A percentile compares a stretch with the other conserved stretches of the same genome.
These are phyloP conservation scores for Mortierella antarctica DNA, from an alignment of 192 early-diverging fungal genomes.

Conservation along the genomic window DNA sequence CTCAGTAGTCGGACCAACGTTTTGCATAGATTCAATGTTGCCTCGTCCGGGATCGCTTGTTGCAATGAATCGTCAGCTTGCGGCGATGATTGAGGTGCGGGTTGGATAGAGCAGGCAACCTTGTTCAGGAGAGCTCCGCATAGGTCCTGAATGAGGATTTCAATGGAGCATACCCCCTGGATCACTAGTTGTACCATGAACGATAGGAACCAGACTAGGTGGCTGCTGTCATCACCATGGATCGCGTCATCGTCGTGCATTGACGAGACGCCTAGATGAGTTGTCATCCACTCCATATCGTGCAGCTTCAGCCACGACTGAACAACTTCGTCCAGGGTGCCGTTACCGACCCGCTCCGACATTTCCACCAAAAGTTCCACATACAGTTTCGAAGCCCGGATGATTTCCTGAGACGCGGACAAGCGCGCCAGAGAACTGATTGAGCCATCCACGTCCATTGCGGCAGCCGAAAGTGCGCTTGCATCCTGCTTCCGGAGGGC, in stretches of 20 bases:
- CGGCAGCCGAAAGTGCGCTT: neutral
- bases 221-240: neutral
- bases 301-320: slow-evolving; percentile 36
- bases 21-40: slow-evolving; percentile 28
- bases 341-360: slow-evolving; percentile 37
- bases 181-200: slow-evolving; percentile 48
- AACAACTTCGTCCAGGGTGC: slow-evolving; percentile 34
- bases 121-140: slow-evolving; percentile 35
- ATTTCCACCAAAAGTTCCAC: slow-evolving; percentile 37
- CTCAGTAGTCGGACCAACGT: slow-evolving; percentile 30
- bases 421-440: neutral
- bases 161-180: slow-evolving; percentile 41
- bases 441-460: neutral
- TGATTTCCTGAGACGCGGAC: slow-evolving; percentile 7
- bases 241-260: neutral
- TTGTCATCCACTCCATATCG: slow-evolving; percentile 36
- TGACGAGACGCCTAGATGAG: slow-evolving; percentile 9
- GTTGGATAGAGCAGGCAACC: slow-evolving; percentile 15
- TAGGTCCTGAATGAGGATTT: slow-evolving; percentile 37
- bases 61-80: neutral
- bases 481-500: slow-evolving; percentile 23
- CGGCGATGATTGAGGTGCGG: neutral
- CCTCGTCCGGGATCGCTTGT: slow-evolving; percentile 2
- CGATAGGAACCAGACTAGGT: slow-evolving; percentile 34
- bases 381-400: slow-evolving; percentile 20